Evolutionary conservation across 83 land plant species (phyloP).

Genomic region (Diphasiastrum complanatum): DNA sequence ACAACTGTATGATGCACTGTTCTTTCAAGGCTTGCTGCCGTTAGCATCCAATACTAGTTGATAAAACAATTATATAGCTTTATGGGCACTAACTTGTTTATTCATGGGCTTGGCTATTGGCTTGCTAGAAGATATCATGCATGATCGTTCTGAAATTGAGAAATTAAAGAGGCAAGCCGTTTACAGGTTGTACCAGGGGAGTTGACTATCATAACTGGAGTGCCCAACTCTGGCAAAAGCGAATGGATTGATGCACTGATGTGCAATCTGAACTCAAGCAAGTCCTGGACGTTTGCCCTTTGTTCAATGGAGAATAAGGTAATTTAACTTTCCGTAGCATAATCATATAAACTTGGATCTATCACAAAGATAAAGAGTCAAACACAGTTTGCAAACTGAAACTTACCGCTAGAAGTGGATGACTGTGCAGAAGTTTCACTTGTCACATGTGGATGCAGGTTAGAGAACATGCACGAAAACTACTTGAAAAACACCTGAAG

Average conservation of each 20-base stretch:
- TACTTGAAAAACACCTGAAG: constrained; percentile 69
- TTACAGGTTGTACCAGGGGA: constrained; percentile 92
- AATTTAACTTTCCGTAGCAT: neutral
- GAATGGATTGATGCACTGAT: constrained; percentile 99
- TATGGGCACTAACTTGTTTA: too few relatives aligned
- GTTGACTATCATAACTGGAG: constrained; percentile 85
- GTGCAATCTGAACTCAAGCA: constrained; percentile 56
- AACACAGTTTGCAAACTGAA: neutral
- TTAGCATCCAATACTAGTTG: too few relatives aligned
- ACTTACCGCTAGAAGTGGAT: neutral
- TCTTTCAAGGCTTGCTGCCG: too few relatives aligned
- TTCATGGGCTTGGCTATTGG: too few relatives aligned
- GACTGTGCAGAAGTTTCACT: too few relatives aligned
- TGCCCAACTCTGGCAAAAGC: constrained; percentile 98
- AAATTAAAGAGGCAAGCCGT: constrained; percentile 2
- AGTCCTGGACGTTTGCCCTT: constrained; percentile 82
- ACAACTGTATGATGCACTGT: too few relatives aligned
- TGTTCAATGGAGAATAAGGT: constrained; percentile 99
- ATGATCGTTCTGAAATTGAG: neutral
- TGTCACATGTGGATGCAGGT: too few relatives aligned
- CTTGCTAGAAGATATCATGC: neutral
- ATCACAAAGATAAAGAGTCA: too few relatives aligned
- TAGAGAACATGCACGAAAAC: constrained; percentile 88
- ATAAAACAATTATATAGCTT: too few relatives aligned
- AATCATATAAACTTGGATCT: neutral